These are phyloP conservation scores for Pythium monospermum DNA, from an alignment of 352 stramenopile species.

Conservation along the genomic window DNA sequence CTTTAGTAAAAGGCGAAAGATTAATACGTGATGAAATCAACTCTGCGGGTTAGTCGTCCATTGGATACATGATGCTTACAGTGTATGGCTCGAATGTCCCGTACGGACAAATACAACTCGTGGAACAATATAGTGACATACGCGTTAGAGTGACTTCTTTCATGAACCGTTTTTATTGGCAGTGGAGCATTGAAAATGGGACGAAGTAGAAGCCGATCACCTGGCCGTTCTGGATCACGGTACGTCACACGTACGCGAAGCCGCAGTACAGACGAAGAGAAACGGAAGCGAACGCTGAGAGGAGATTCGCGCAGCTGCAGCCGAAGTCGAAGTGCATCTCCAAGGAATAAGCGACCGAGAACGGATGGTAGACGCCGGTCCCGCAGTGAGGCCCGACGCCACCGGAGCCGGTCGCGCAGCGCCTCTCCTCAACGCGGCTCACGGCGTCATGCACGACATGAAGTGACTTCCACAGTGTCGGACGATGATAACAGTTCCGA, in stretches of 20 bases:
- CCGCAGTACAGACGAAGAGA: no score
- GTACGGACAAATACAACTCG: background rate
- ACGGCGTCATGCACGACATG: background rate
- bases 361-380: background rate
- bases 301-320: no score
- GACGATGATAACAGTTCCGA: background rate
- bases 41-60: constrained; percentile 27
- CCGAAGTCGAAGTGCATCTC: constrained; percentile 7
- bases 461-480: background rate
- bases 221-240: background rate
- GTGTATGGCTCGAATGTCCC: constrained; percentile 14
- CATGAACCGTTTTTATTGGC: background rate
- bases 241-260: background rate
- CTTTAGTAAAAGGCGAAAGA: constrained; percentile 95
- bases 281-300: no score
- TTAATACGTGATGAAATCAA: constrained; percentile 48
- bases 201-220: constrained; percentile 8
- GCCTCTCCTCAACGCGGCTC: background rate
- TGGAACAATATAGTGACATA: background rate
- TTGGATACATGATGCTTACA: no score
- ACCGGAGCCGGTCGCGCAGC: constrained; percentile 7
- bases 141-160: constrained; percentile 10
- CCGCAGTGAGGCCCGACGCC: background rate
- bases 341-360: no score
- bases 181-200: background rate